Percentiles rank a stretch among this genome's conserved stretches.
These are phyloP conservation scores for Euphorbia celastroides DNA, from an alignment of 441 rosid species.

Conservation along the genomic window DNA sequence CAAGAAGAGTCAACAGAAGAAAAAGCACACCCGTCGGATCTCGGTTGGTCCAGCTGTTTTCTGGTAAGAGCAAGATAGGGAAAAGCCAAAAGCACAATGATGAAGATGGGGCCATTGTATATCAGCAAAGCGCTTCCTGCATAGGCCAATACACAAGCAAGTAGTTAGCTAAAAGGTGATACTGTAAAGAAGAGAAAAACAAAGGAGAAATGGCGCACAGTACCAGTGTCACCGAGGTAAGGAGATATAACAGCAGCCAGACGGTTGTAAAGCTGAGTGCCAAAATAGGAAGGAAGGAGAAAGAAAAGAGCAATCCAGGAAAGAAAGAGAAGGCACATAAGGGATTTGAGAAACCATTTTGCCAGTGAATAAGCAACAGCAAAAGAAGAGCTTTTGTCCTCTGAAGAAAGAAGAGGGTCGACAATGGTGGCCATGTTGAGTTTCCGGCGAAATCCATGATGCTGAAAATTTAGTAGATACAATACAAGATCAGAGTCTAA, in stretches of 20 bases:
- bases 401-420: no score
- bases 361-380: neutral
- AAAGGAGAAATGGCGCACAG: neutral
- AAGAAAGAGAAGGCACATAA: slow-evolving; percentile 46
- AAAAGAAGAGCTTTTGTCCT: no score
- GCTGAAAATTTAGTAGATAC: no score
- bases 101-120: slow-evolving; percentile 59
- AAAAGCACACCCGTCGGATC: slow-evolving; percentile 31
- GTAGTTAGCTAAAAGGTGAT: no score
- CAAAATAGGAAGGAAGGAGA: slow-evolving; percentile 43
- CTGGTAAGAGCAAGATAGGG: slow-evolving; percentile 34
- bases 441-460: no score
- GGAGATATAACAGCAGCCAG: slow-evolving; percentile 28
- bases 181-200: no score
- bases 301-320: slow-evolving; percentile 52
- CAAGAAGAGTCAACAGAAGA: neutral
- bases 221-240: slow-evolving; percentile 55
- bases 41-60: slow-evolving; percentile 27
- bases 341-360: slow-evolving; percentile 13
- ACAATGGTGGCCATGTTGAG: no score
- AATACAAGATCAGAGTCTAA: no score
- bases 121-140: slow-evolving; percentile 57
- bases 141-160: neutral
- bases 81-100: slow-evolving; percentile 46
- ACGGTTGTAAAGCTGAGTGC: slow-evolving; percentile 23